These are phyloP conservation scores for Ensete glaucum DNA, from an alignment of 176 grass and related monocot genomes.

Conservation along the genomic window DNA sequence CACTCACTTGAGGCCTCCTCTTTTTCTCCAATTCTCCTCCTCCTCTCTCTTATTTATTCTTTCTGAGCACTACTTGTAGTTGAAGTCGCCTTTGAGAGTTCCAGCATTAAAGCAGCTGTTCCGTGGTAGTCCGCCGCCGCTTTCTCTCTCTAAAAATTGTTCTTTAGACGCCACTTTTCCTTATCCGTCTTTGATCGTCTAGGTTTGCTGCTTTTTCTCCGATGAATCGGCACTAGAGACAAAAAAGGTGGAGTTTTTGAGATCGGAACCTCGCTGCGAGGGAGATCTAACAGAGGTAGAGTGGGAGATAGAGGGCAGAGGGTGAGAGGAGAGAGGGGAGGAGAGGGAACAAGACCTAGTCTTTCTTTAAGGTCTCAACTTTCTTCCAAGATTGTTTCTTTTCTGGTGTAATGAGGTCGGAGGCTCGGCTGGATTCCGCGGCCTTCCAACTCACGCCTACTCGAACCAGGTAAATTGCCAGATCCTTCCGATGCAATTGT, in stretches of 20 bases:
- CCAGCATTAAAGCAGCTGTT: not conserved
- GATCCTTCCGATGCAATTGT: conserved; percentile 24
- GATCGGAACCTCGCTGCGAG: not conserved
- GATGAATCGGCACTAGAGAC: not conserved
- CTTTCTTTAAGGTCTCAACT: conserved; percentile 3
- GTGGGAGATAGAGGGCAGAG: not conserved
- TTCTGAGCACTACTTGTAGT: not conserved
- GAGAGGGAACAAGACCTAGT: conserved; percentile 7
- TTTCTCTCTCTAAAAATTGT: not conserved
- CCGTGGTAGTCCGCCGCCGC: not conserved
- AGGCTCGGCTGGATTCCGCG: conserved; percentile 61
- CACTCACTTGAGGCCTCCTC: not conserved
- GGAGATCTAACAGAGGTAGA: conserved; percentile 16
- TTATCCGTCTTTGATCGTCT: not conserved
- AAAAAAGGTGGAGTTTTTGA: not conserved
- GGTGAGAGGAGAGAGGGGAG: not conserved
- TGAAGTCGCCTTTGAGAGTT: not conserved
- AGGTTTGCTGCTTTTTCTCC: not conserved
- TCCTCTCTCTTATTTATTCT: not conserved
- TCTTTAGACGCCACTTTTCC: not conserved
- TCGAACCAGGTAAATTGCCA: conserved; percentile 55
- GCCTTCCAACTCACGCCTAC: conserved; percentile 93
- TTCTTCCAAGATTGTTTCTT: not conserved
- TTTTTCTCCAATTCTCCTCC: not conserved
- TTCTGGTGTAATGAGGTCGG: conserved; percentile 55